Conservation (phyloP, 2,329 filamentous ascomycete genomes). For the Sporothrix schenckii region DNA sequence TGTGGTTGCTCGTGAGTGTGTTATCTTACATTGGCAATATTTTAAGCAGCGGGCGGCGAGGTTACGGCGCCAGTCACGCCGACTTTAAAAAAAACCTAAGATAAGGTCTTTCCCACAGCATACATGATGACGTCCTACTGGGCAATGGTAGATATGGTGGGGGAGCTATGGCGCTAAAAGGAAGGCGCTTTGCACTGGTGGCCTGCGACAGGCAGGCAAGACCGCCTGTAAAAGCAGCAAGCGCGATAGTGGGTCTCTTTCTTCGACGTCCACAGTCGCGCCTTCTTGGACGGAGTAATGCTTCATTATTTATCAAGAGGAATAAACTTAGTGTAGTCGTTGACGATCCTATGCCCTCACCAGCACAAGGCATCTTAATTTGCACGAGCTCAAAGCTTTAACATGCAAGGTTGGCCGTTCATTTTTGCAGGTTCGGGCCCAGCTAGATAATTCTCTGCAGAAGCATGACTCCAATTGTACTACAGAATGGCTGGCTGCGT, state of each 20-base stretch:
- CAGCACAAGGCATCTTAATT: neutral
- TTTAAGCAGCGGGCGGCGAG: constrained; percentile 5
- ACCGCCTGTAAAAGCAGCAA: constrained; percentile 6
- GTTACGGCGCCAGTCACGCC: constrained; percentile 8
- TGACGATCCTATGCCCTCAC: neutral
- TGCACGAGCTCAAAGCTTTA: neutral
- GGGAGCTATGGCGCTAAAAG: constrained; percentile 21
- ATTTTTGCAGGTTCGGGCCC: neutral
- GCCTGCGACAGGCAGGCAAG: neutral
- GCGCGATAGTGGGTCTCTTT: no score
- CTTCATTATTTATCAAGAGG: constrained; percentile 12
- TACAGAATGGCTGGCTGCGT: neutral
- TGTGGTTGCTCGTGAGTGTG: neutral
- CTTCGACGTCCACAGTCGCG: neutral
- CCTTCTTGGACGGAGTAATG: neutral
- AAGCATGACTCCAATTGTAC: no score
- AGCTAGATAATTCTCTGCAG: neutral
- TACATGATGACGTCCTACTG: constrained; percentile 32
- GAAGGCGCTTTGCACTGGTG: neutral
- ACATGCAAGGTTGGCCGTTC: neutral
- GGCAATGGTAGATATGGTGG: constrained; percentile 21
- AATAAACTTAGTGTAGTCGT: constrained; percentile 1
- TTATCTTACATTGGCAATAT: neutral
- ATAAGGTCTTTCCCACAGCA: constrained; percentile 18
- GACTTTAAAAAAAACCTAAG: constrained; percentile 13